Conservation (phyloP, 2,329 filamentous ascomycete genomes). For the Sphaerulina populicola region DNA sequence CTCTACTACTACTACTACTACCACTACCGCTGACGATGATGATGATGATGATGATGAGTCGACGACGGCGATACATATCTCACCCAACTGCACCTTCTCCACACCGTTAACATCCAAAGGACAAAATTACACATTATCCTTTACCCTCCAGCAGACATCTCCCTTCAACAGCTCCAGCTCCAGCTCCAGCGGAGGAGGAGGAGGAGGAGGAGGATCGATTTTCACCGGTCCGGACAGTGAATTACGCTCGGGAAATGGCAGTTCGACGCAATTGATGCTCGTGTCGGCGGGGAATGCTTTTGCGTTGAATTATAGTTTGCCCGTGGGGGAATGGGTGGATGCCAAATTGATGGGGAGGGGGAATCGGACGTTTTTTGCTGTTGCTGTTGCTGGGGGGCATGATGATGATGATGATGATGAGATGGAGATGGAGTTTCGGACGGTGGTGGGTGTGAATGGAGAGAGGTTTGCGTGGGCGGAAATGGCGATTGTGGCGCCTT, state of each 20-base stretch:
- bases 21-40: no score
- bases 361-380: conserved; percentile 32
- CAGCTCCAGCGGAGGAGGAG: conserved; percentile 34
- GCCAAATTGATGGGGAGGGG: conserved; percentile 32
- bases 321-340: conserved; percentile 34
- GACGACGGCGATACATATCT: conserved; percentile 8
- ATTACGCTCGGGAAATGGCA: conserved; percentile 18
- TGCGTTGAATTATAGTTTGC: conserved; percentile 37
- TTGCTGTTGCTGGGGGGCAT: conserved; percentile 4
- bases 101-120: conserved; percentile 49
- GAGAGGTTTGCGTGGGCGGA: conserved; percentile 37
- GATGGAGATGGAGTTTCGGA: conserved; percentile 38
- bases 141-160: conserved; percentile 40
- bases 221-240: conserved; percentile 32
- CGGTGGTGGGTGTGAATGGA: conserved; percentile 39
- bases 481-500: conserved; percentile 42
- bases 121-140: conserved; percentile 48
- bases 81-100: conserved; percentile 36
- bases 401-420: conserved; percentile 24
- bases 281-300: conserved; percentile 36
- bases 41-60: no score
- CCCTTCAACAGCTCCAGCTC: no score
- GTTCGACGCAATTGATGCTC: conserved; percentile 31
- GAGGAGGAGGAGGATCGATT: conserved; percentile 32
- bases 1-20: no score